Percentiles rank a stretch among this genome's conserved stretches.
These are phyloP conservation scores for Chlorella variabilis DNA, from an alignment of 163 green algal species.

Conservation along the genomic window DNA sequence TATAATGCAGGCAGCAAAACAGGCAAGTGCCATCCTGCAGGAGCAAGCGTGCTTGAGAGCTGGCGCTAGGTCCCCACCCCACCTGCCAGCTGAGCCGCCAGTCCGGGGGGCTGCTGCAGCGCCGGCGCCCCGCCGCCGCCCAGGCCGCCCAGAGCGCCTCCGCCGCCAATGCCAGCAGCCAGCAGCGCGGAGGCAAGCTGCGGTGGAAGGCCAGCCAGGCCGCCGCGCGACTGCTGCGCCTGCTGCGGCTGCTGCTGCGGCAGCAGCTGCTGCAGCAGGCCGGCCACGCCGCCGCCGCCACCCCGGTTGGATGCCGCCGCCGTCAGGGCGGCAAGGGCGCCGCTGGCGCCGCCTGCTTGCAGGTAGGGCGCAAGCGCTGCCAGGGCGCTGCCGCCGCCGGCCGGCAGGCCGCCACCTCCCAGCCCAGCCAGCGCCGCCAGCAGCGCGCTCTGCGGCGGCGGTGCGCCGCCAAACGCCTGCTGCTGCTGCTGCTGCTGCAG, in stretches of 20 bases:
- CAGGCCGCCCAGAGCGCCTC: neutral
- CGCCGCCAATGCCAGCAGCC: neutral
- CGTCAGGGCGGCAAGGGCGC: conserved; percentile 5
- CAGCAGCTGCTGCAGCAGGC: conserved; percentile 19
- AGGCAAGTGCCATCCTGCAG: too few relatives aligned
- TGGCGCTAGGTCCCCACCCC: neutral
- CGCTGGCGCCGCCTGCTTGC: neutral
- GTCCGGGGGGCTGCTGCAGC: neutral
- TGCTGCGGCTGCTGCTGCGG: conserved; percentile 1
- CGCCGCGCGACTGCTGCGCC: neutral
- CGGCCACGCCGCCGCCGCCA: neutral
- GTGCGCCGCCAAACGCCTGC: neutral
- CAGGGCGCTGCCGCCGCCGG: neutral
- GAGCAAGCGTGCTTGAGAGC: neutral
- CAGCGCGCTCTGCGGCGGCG: neutral
- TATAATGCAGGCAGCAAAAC: neutral
- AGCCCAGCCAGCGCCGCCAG: conserved; percentile 1
- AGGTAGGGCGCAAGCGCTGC: conserved; percentile 15
- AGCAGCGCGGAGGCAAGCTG: neutral
- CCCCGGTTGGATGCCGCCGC: neutral
- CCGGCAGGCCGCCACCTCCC: neutral
- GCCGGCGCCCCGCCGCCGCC: neutral
- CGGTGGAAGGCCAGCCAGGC: neutral
- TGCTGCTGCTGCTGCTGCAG: conserved; percentile 4
- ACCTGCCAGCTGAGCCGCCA: neutral